phyloP scores from a whole-genome alignment of 2,329 filamentous ascomycete genomes.

The Pezicula carpinea region DNA sequence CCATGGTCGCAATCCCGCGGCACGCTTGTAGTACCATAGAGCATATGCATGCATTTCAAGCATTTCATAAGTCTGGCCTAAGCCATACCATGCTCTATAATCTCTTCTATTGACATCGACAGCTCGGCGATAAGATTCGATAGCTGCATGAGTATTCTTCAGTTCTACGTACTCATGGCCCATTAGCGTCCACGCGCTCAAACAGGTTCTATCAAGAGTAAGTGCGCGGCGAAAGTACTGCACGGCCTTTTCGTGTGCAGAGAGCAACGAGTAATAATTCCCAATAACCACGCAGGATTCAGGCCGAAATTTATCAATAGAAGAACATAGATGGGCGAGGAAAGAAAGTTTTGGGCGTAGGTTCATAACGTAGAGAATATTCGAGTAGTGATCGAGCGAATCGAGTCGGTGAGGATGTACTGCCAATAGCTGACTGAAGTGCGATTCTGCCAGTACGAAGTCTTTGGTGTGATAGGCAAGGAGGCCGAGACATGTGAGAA shows the following conservation, averaged over 20 bases:
- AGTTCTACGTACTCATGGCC: slow-evolving; percentile 98
- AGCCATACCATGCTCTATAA: slow-evolving; percentile 95
- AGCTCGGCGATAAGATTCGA: slow-evolving; percentile 91
- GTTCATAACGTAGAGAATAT: slow-evolving; percentile 92
- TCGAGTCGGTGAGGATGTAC: slow-evolving; percentile 73
- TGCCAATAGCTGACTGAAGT: slow-evolving; percentile 76
- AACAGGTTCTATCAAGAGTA: slow-evolving; percentile 82
- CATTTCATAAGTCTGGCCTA: slow-evolving; percentile 96
- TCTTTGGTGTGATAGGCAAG: slow-evolving; percentile 88
- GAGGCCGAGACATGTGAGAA: slow-evolving; percentile 84
- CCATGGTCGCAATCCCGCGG: slow-evolving; percentile 86
- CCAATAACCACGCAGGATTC: slow-evolving; percentile 96
- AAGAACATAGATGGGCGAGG: slow-evolving; percentile 83
- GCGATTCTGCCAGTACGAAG: slow-evolving; percentile 60
- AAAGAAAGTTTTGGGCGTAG: slow-evolving; percentile 86
- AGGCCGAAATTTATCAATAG: slow-evolving; percentile 90
- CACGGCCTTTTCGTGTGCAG: slow-evolving; percentile 94
- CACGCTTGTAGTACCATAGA: slow-evolving; percentile 95
- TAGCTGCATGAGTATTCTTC: slow-evolving; percentile 96
- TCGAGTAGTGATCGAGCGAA: slow-evolving; percentile 91
- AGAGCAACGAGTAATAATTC: slow-evolving; percentile 94
- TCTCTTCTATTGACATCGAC: slow-evolving; percentile 95
- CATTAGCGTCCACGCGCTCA: slow-evolving; percentile 98
- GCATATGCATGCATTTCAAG: slow-evolving; percentile 98
- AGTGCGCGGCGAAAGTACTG: slow-evolving; percentile 95